Conservation (phyloP, 768 basidiomycete species). For the Gyrodon lividus region DNA sequence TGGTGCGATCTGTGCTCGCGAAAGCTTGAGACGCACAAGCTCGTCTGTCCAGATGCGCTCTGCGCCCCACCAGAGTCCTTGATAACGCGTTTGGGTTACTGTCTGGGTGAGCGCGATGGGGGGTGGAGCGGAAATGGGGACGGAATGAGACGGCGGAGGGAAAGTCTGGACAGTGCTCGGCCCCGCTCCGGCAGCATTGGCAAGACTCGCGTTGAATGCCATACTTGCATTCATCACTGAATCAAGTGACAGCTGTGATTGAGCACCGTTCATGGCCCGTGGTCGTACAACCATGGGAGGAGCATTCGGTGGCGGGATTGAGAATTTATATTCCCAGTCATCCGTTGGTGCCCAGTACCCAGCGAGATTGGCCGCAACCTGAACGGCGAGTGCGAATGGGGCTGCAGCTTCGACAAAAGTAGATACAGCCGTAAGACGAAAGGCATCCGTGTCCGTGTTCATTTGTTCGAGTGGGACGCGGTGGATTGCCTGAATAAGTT, state of each 20-base stretch:
- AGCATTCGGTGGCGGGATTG: slow-evolving; percentile 32
- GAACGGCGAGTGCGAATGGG: slow-evolving; percentile 68
- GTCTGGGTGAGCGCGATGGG: slow-evolving; percentile 27
- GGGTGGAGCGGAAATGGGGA: slow-evolving; percentile 14
- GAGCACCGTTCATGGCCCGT: slow-evolving; percentile 6
- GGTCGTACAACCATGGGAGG: slow-evolving; percentile 4
- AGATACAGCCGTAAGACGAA: slow-evolving; percentile 44
- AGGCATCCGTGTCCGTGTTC: slow-evolving; percentile 45
- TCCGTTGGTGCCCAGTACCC: slow-evolving; percentile 72
- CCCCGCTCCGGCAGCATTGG: slow-evolving; percentile 5
- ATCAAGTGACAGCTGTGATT: slow-evolving; percentile 33
- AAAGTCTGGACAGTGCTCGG: slow-evolving; percentile 4
- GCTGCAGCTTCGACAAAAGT: slow-evolving; percentile 53
- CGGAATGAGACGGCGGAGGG: not conserved
- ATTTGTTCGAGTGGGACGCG: slow-evolving; percentile 42
- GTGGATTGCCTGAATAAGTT: slow-evolving; percentile 51
- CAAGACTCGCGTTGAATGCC: slow-evolving; percentile 39
- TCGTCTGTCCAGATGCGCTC: slow-evolving; percentile 89
- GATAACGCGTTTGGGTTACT: slow-evolving; percentile 57
- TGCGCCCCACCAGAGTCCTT: slow-evolving; percentile 88
- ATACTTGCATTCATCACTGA: slow-evolving; percentile 47
- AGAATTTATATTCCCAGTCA: slow-evolving; percentile 63
- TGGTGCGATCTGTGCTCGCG: slow-evolving; percentile 66
- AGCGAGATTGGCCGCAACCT: slow-evolving; percentile 64
- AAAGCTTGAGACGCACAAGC: slow-evolving; percentile 73